Base-by-base conservation (phyloP, 2,329 filamentous ascomycete species). In the Claviceps paspali region DNA sequence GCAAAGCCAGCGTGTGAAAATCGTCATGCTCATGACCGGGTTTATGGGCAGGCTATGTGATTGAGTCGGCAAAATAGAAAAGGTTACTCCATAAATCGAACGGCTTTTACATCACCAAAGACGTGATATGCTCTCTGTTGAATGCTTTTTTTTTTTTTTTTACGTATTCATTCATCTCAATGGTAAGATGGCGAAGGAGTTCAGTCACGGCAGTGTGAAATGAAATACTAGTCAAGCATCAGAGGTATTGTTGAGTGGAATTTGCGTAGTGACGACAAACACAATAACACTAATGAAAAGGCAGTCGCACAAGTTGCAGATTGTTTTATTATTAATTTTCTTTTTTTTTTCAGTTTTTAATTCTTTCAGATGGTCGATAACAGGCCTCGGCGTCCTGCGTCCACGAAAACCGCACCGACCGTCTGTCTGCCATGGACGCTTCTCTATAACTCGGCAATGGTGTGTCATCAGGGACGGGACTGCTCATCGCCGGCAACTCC, bases 361-460 rank as follows among this genome's bases (percentile, higher is more conserved):
- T 11, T 9, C 44, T 41, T 28, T 48, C 48, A 3, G 45, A 32
- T 14, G 49, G 49, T 12, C 46, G 47, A 43, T 54, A 52, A 3
- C 42, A 41, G 7, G 46, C 41, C 44, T 57, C 55, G 6, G 49
- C 46, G 6, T 27, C 35, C 10, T 49, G 47, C 7, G 45, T 40
- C 53, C 54, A 62, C 8, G 55, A 61, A 28, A 55, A 37, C 34
- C 43, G 44, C 40, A 44, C 27, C 19, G 29, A 34, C 26, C 26
- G 31, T 10, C 15, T 19, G 14, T 17, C 14, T 3, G 6, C 23
- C 6, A 17, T 42, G 33, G 26, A 33, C 18, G 10, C 42, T 43
- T 28, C 45, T 45, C 31, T 60, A 61, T 21, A 40, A 3, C 24
- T 43, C 2, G 61, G 61, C n/a, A 57, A 45, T 11, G 54, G 53